Evolutionary conservation across 2,329 filamentous ascomycete genomes (phyloP), one percentile per base, ranked within the genome.

Genomic region (Ophiobolus disseminans): DNA sequence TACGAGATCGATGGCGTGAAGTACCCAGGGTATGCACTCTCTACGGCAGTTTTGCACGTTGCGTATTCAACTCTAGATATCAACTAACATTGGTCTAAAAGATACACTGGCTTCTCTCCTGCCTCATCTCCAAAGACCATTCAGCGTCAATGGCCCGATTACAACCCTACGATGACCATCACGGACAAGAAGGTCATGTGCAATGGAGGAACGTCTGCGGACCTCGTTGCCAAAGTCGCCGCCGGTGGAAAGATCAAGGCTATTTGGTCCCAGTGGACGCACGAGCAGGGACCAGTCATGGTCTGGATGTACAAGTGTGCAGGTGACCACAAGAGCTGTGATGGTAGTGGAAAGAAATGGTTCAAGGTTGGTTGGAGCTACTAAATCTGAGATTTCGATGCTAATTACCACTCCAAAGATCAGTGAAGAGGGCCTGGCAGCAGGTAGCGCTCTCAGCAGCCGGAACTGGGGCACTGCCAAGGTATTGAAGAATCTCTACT

Each of bases 241-340:
- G 79, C 82, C 1, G 82, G 82, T 30, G 63, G 72, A 28, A 78
- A 76, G 47, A 72, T 85, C 47, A 79, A 77, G 4, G 81, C 82
- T 9, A 70, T 77, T 60, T 84, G 81, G 80, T 63, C 70, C 35
- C 82, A 84, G 64, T 84, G 82, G 82, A 84, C 82, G 0, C 82
- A 84, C 62, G 69, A 75, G 45, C 81, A 84, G 60, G 82, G 82
- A 1, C 82, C 82, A 13, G 79, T 85, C 31, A 81, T 84, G 76
- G 82, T 85, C 2, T 84, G 80, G 73, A 65, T 75, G 64, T 75
- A 75, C 47, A 78, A 80, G 51, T 84, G 81, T 66, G 73, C 74
- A 5, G 60, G 66, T 26, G 76, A 73, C 40, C 82, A 82, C 65
- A 68, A 66, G 10, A 66, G 73, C 26, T 83, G 80, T 61, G 76